These are phyloP conservation scores for Candida peoriensis DNA, from an alignment of 805 yeast species.

Conservation along the genomic window DNA sequence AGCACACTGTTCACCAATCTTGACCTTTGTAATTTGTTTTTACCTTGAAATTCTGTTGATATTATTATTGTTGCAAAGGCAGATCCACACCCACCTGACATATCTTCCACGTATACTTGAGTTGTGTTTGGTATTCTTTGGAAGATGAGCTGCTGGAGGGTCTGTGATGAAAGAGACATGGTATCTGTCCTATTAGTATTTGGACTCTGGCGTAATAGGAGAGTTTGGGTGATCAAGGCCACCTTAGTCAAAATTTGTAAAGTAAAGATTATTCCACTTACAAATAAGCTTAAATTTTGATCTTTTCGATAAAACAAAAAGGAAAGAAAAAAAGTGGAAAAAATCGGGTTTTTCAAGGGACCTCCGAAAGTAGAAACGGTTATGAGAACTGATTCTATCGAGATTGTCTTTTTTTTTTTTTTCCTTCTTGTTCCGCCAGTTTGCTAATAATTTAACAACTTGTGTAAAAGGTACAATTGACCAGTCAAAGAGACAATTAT, in stretches of 20 bases:
- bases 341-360: no score
- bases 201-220: no score
- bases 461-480: no score
- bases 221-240: no score
- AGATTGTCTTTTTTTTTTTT: no score
- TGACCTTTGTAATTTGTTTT: slow-evolving; percentile 82
- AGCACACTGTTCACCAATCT: slow-evolving; percentile 76
- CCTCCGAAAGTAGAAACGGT: neutral
- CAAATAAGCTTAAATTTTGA: neutral
- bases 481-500: no score
- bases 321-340: neutral
- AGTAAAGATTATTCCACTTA: no score
- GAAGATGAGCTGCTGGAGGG: slow-evolving; percentile 5
- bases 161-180: slow-evolving; percentile 6
- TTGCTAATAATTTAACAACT: no score
- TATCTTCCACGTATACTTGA: slow-evolving; percentile 70
- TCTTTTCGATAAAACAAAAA: neutral
- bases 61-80: slow-evolving; percentile 94
- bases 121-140: slow-evolving; percentile 7
- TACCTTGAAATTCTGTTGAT: slow-evolving; percentile 63
- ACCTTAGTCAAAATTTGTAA: no score
- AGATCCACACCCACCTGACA: slow-evolving; percentile 89
- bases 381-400: no score
- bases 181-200: no score
- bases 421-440: no score